These are phyloP conservation scores for Termitomyces sp. DNA, from an alignment of 768 basidiomycete species.

Conservation along the genomic window DNA sequence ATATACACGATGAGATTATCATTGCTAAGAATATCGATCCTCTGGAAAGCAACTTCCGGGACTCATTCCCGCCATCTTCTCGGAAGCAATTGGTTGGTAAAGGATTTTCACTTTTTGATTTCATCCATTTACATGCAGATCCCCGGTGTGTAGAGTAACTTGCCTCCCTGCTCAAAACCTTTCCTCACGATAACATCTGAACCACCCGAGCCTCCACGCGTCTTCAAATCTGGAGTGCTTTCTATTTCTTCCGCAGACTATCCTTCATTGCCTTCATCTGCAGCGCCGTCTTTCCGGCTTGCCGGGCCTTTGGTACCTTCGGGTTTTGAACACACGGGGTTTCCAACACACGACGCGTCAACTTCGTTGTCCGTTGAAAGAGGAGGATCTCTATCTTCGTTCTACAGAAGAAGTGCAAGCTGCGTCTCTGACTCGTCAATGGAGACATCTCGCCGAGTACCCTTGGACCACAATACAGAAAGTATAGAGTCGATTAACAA, in stretches of 20 bases:
- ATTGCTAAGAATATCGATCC: constrained; percentile 1
- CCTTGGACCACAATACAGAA: not conserved
- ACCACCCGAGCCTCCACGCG: not conserved
- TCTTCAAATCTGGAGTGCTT: constrained; percentile 10
- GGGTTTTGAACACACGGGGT: not conserved
- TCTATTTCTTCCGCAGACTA: not conserved
- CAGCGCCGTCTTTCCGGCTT: not conserved
- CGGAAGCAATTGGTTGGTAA: not conserved
- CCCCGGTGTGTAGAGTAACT: not conserved
- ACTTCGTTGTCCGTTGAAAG: not conserved
- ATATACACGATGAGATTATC: constrained; percentile 3
- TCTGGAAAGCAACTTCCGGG: not conserved
- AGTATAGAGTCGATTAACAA: not conserved
- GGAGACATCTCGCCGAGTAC: not conserved
- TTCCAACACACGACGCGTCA: not conserved
- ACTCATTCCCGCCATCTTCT: not conserved
- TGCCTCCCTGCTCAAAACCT: not conserved
- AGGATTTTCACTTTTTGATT: not conserved
- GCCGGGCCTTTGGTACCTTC: not conserved
- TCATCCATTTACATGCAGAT: not conserved
- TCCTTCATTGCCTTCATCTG: not conserved
- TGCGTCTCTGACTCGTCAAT: not conserved
- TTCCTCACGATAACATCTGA: not conserved
- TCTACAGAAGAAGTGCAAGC: not conserved
- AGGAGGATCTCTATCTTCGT: not conserved